These are phyloP conservation scores for Aspergillus funiculosus DNA, from an alignment of 495 filamentous ascomycete genomes.

Conservation along the genomic window DNA sequence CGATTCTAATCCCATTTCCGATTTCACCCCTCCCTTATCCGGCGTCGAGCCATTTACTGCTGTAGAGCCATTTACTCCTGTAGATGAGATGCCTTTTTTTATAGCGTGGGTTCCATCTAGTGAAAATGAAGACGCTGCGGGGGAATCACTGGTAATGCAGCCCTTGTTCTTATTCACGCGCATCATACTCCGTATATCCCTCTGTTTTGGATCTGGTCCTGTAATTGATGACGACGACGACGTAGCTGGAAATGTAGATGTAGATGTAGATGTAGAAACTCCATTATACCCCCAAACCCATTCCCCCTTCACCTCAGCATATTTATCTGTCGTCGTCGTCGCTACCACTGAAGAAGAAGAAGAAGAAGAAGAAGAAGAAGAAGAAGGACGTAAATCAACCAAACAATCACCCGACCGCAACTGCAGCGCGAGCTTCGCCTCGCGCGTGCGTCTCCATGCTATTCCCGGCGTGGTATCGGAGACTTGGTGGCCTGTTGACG, in stretches of 20 bases:
- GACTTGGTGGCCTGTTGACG: constrained; percentile 73
- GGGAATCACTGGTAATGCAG: too few relatives aligned
- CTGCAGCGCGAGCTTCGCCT: constrained; percentile 60
- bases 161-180: constrained; percentile 10
- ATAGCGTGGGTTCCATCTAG: too few relatives aligned
- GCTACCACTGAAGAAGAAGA: neutral
- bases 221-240: neutral
- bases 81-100: too few relatives aligned
- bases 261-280: neutral
- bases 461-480: constrained; percentile 54
- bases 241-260: neutral
- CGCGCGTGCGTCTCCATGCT: constrained; percentile 66
- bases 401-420: constrained; percentile 42
- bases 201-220: constrained; percentile 21
- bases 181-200: constrained; percentile 36
- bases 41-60: constrained; percentile 5
- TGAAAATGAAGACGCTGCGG: too few relatives aligned
- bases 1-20: constrained; percentile 7
- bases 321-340: neutral
- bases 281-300: constrained; percentile 16
- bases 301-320: constrained; percentile 14
- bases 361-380: neutral
- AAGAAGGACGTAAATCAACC: neutral
- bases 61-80: too few relatives aligned
- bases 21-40: neutral